A percentile compares a stretch with the other conserved stretches of the same genome.
These are phyloP conservation scores for Avicennia marina DNA, from an alignment of 257 asterid genomes.

Conservation along the genomic window DNA sequence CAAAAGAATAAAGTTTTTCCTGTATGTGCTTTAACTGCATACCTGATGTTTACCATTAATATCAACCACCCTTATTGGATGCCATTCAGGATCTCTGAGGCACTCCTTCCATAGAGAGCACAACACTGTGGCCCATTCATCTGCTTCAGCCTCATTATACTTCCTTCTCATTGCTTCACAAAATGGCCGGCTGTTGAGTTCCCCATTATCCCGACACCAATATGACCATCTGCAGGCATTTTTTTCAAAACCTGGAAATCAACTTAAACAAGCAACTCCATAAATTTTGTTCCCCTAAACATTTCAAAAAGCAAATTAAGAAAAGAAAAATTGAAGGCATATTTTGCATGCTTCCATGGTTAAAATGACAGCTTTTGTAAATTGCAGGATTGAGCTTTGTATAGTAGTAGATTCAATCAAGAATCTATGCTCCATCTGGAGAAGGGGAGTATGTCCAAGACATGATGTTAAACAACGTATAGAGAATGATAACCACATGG, in stretches of 20 bases:
- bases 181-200: slow-evolving; percentile 73
- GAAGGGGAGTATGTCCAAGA: not conserved
- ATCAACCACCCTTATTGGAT: slow-evolving; percentile 60
- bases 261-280: no score
- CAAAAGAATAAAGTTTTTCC: no score
- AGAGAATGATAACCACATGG: not conserved
- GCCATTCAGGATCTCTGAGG: slow-evolving; percentile 94
- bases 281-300: no score
- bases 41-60: slow-evolving; percentile 61
- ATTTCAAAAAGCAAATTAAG: slow-evolving; percentile 2
- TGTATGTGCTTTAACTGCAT: slow-evolving; percentile 9
- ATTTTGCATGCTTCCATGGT: no score
- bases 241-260: slow-evolving; percentile 60
- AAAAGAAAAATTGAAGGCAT: slow-evolving; percentile 6
- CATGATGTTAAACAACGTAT: not conserved
- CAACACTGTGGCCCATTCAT: slow-evolving; percentile 71
- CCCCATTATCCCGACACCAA: slow-evolving; percentile 87
- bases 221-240: slow-evolving; percentile 28
- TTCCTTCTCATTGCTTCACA: slow-evolving; percentile 61
- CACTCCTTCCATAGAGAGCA: slow-evolving; percentile 89
- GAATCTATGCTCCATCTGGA: not conserved
- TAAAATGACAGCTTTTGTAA: no score
- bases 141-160: slow-evolving; percentile 60
- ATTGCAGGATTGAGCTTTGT: no score
- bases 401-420: no score